These are phyloP conservation scores for Ophioceras dolichostomum DNA, from an alignment of 2,329 filamentous ascomycete genomes.

Conservation along the genomic window DNA sequence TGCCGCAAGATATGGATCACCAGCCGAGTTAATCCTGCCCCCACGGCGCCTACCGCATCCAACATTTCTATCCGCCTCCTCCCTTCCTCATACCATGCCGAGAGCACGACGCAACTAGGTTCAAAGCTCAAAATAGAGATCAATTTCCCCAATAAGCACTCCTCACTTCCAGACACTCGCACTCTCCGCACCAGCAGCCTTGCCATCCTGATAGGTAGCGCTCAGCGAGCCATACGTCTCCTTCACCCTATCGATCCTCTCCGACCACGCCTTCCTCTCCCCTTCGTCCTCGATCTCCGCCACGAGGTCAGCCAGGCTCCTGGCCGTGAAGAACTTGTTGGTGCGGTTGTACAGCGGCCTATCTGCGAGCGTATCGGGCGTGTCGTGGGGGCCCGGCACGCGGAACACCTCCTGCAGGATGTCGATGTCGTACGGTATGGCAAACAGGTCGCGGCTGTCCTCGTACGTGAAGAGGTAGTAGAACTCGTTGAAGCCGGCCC, in stretches of 20 bases:
- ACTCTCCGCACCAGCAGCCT: slow-evolving; percentile 26
- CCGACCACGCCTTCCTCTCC: slow-evolving; percentile 19
- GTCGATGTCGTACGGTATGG: slow-evolving; percentile 44
- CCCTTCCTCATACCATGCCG: no score
- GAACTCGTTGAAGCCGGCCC: slow-evolving; percentile 43
- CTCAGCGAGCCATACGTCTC: slow-evolving; percentile 31
- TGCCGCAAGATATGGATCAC: no score
- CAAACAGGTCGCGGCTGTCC: slow-evolving; percentile 42
- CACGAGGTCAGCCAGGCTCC: slow-evolving; percentile 28
- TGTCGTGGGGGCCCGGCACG: slow-evolving; percentile 26
- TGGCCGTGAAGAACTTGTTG: slow-evolving; percentile 41
- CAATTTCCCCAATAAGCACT: no score
- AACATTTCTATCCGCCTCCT: no score
- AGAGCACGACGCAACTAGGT: no score
- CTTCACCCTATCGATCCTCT: slow-evolving; percentile 35
- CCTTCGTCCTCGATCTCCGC: slow-evolving; percentile 19
- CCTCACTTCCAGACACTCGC: slow-evolving; percentile 35
- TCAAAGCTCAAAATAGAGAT: no score
- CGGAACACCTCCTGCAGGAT: slow-evolving; percentile 43
- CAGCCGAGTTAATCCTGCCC: no score
- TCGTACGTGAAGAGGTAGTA: slow-evolving; percentile 49
- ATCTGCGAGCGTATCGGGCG: slow-evolving; percentile 20
- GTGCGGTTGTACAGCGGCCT: slow-evolving; percentile 38
- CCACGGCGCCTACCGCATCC: no score
- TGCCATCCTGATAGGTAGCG: slow-evolving; percentile 35